Base-by-base conservation (phyloP, 768 basidiomycete genomes). In the Rubroboletus satanas region DNA sequence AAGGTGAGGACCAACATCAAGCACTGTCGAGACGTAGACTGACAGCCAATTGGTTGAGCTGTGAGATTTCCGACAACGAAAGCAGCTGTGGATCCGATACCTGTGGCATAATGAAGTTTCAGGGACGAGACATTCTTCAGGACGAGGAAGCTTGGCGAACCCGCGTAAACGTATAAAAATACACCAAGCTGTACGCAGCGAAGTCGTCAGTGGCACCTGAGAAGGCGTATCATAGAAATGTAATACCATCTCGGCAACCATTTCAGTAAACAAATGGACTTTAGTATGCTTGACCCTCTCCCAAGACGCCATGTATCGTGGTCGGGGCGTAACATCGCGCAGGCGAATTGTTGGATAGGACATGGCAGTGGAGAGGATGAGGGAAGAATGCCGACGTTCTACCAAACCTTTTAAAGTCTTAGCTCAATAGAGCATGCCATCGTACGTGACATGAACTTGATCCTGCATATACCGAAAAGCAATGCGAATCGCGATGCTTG, bases 101-200 rank as follows among this genome's bases (percentile, higher is more conserved):
- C 84, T 79, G 62, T 29, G 49, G 10, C 6, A 26, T 35, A 29
- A 43, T 7, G 8, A 18, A 11, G 41, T 7, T 49, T 49, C 12
- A 51, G 45, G 11, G 54, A 31, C 3, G 41, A 37, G 41, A 28
- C 28, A 17, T 29, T 31, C 10, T 14, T 43, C 28, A 0, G 43
- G 48, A 46, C 5, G 17, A 53, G 32, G 32, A 43, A 42, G 10
- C 2, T 28, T 10, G n/a, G 49, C 74, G 55, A 37, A 75, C 81
- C 82, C n/a, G 72, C 73, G 54, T 79, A 82, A 26, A 77, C 76
- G 62, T 83, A 86, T 56, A 87, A 69, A 66, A 84, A 85, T 15
- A 81, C 82, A 12, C 84, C 85, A 36, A 83, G 49, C 83, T 85
- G 56, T 17, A 33, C 4, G 49, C 18, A 52, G 18, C 15, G 37